A percentile compares a stretch with the other conserved stretches of the same genome.
Conservation (phyloP, 2,329 filamentous ascomycete genomes). For the Fusarium beomiforme region DNA sequence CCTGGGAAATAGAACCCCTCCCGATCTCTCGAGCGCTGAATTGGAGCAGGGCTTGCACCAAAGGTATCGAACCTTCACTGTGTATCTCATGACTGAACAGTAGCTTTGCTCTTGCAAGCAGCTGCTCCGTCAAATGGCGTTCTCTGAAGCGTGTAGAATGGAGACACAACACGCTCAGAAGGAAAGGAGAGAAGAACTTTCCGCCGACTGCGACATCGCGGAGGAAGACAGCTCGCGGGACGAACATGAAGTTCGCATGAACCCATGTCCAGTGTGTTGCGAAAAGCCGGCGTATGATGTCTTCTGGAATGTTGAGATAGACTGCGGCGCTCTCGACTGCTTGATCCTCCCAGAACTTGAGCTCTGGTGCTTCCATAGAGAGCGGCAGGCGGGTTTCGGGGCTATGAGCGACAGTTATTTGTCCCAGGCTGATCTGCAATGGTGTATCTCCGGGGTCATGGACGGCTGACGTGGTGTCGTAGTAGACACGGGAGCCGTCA, state of each 20-base stretch:
- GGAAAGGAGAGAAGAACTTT: neutral
- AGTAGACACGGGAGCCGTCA: neutral
- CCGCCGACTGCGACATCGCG: neutral
- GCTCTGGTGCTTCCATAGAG: neutral
- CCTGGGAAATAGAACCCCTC: neutral
- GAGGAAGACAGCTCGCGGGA: neutral
- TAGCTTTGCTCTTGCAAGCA: neutral
- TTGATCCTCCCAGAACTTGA: neutral
- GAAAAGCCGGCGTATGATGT: neutral
- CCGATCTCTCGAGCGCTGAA: neutral
- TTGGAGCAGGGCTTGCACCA: neutral
- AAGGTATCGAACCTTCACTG: neutral
- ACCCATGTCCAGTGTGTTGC: constrained; percentile 2
- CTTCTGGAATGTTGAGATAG: neutral
- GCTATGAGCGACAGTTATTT: neutral
- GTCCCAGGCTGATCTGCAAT: neutral
- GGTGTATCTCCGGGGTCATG: neutral
- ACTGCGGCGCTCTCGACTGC: neutral
- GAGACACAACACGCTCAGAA: neutral
- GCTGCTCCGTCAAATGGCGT: accelerated
- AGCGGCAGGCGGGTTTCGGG: neutral
- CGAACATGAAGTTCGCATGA: neutral
- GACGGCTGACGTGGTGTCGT: neutral
- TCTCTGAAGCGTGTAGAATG: neutral
- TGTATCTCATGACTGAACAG: neutral